Conservation (phyloP, 768 basidiomycete species). For the Paxillus ammoniavirescens region DNA sequence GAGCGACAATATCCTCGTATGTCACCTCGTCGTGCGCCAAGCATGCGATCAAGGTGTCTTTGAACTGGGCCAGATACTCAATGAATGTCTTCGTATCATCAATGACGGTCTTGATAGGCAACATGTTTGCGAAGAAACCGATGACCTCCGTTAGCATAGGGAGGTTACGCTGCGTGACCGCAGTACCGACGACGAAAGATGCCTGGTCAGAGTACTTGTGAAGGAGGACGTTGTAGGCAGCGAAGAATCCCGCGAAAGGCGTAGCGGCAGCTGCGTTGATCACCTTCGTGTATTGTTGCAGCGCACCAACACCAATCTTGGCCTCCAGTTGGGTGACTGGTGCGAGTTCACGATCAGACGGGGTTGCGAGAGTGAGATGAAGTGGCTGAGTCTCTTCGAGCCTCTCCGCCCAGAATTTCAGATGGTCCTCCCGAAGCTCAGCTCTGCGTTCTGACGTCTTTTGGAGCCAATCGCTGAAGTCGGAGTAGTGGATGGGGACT, state of each 20-base stretch:
- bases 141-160: constrained; percentile 25
- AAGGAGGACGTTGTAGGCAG: constrained; percentile 31
- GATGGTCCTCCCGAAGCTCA: constrained; percentile 23
- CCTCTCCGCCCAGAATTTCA: constrained; percentile 25
- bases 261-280: constrained; percentile 18
- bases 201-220: constrained; percentile 32
- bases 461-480: constrained; percentile 24
- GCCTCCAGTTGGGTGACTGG: constrained; percentile 28
- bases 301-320: constrained; percentile 16
- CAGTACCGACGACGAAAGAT: constrained; percentile 28
- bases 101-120: constrained; percentile 28
- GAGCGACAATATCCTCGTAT: constrained; percentile 28
- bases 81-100: constrained; percentile 24
- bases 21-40: constrained; percentile 28
- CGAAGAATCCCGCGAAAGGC: constrained; percentile 30
- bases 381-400: constrained; percentile 16
- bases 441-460: constrained; percentile 28
- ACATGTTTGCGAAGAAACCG: constrained; percentile 32
- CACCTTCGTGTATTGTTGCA: constrained; percentile 20
- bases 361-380: constrained; percentile 25
- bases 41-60: constrained; percentile 19
- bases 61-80: constrained; percentile 24
- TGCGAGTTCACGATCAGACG: constrained; percentile 25
- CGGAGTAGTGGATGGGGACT: constrained; percentile 18
- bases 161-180: constrained; percentile 31